Conservation (phyloP, 164 flowering plant genomes). For the Dillenia turbinata region DNA sequence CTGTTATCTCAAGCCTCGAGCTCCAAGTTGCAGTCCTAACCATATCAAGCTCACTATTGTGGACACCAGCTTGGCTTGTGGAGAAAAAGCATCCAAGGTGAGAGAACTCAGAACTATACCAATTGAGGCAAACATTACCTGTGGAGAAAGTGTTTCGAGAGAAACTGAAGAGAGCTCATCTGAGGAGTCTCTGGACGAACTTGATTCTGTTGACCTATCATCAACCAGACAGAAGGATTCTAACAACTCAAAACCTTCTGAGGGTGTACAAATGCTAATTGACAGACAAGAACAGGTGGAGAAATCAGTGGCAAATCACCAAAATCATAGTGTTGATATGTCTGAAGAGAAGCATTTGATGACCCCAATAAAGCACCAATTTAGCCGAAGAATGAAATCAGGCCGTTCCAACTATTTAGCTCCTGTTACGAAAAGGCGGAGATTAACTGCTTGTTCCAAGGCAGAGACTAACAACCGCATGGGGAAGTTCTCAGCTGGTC, state of each 20-base stretch:
- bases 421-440: conserved; percentile 34
- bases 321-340: conserved; percentile 4
- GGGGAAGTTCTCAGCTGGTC: conserved; percentile 7
- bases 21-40: conserved; percentile 15
- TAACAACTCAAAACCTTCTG: conserved; percentile 7
- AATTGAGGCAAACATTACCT: conserved; percentile 16
- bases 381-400: conserved; percentile 24
- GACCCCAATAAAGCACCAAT: conserved; percentile 23
- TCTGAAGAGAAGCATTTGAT: conserved; percentile 16
- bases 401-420: conserved; percentile 20
- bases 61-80: conserved; percentile 54
- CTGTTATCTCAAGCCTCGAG: conserved; percentile 55
- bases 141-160: conserved; percentile 9
- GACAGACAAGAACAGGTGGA: conserved; percentile 9
- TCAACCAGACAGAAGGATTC: conserved; percentile 7
- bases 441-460: conserved; percentile 31
- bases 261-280: not conserved
- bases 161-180: conserved; percentile 21
- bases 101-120: conserved; percentile 54
- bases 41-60: conserved; percentile 54
- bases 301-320: conserved; percentile 5
- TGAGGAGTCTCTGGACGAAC: conserved; percentile 9
- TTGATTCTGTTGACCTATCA: conserved; percentile 15
- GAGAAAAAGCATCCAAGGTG: conserved; percentile 27
- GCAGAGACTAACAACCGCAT: conserved; percentile 14